Base-by-base conservation (phyloP, 352 stramenopile genomes). In the Pythium insidiosum region DNA sequence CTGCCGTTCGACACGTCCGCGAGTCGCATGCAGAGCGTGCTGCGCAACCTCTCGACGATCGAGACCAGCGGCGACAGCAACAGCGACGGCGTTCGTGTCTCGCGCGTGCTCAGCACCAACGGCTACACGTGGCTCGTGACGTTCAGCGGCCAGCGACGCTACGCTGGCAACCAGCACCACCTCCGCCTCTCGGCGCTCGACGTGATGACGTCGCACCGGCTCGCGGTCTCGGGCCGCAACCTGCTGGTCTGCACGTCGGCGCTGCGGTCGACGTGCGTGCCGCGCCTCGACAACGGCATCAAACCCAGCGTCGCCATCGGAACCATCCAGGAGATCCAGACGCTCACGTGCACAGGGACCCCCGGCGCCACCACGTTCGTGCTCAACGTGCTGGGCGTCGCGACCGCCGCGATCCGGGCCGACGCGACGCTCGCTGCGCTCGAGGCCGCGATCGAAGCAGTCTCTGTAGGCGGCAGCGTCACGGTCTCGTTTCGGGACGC, bases 1-100 rank as follows among this genome's bases (percentile, higher is more conserved):
- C 54, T 98, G 13, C 61, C 66, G 25, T 84, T 82, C 55, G 85
- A 97, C 57, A 65, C 83, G 19, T 94, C 81, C 5, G 90, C 86
- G 6, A 54, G 77, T 10, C 67, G 79, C 11, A 82, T 98, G 58
- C 70, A 91, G 38, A 47, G 49, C 1, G 68, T 61, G 6, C 37
- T 92, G 10, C 21, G 47, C 16, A 64, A 67, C 5, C 38, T 92
- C 5, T 64, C 62, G 39, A 88, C 73, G 10, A 64, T 93, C 15
- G 66, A 89, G 33, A n/a, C n/a, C n/a, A n/a, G n/a, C n/a, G 66
- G 78, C 15, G 61, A 87, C 28, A 48, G 57, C 0, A 56, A 89
- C 0, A 13, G 48, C 0, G 28, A 33, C 9, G n/a, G n/a, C n/a
- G n/a, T n/a, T n/a, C n/a, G n/a, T n/a, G 81, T 91, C 18, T 63